These are phyloP conservation scores for Cornus florida DNA, from an alignment of 148 eudicot genomes.

Conservation along the genomic window DNA sequence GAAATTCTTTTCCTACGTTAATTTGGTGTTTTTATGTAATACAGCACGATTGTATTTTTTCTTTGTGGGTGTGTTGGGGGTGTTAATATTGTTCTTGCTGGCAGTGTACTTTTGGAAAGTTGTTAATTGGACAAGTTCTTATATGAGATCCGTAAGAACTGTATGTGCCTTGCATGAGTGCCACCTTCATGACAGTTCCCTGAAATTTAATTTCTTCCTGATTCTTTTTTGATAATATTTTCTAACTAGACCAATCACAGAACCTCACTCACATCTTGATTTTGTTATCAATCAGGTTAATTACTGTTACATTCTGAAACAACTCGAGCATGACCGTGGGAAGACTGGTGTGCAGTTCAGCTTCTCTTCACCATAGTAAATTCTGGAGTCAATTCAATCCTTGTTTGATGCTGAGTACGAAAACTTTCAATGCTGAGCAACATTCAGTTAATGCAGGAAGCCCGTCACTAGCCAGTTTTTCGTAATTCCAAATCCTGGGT, in stretches of 20 bases:
- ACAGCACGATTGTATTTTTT: no score
- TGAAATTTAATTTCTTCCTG: neutral
- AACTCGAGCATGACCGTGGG: constrained; percentile 70
- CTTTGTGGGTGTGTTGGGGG: no score
- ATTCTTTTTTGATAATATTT: neutral
- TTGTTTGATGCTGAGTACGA: neutral
- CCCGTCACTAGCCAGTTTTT: neutral
- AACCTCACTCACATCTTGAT: neutral
- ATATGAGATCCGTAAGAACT: neutral
- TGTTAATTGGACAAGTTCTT: neutral
- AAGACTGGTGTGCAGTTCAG: constrained; percentile 83
- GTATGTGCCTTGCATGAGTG: neutral
- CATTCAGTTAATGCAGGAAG: no score
- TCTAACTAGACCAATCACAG: neutral
- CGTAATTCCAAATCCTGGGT: neutral
- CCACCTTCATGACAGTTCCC: neutral
- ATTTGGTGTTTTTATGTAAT: neutral
- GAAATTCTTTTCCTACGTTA: neutral
- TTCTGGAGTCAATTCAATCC: neutral
- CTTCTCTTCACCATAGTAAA: constrained; percentile 69
- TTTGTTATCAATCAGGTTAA: constrained; percentile 64
- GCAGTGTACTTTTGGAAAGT: neutral
- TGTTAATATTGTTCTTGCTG: neutral
- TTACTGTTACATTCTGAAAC: constrained; percentile 75
- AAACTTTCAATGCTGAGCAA: neutral